These are phyloP conservation scores for Selaginella moellendorffii DNA, from an alignment of 75 land plant genomes.

Conservation along the genomic window DNA sequence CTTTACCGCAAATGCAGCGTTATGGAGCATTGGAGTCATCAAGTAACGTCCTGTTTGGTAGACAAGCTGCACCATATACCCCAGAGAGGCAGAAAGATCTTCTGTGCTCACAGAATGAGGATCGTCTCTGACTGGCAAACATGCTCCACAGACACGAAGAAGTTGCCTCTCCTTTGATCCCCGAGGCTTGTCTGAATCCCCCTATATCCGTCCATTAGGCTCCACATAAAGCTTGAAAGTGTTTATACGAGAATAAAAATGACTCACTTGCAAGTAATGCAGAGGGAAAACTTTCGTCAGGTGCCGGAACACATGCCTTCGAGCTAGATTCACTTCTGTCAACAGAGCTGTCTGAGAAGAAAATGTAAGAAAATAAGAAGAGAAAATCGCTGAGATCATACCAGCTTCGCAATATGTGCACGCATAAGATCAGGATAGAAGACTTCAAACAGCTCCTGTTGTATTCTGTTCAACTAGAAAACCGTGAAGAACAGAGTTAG, in stretches of 20 bases:
- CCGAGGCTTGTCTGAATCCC: background rate
- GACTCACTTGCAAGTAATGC: conserved; percentile 10
- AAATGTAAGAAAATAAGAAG: conserved; percentile 5
- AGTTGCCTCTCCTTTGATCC: conserved; percentile 2
- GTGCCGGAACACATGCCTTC: conserved; percentile 16
- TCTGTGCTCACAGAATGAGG: conserved; percentile 67
- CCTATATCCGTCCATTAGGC: conserved; percentile 1
- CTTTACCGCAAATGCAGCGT: conserved; percentile 63
- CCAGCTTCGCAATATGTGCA: conserved; percentile 13
- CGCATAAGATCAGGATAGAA: conserved; percentile 11
- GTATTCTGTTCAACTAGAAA: too few relatives aligned
- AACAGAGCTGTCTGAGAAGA: conserved; percentile 12
- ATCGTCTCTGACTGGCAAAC: conserved; percentile 67
- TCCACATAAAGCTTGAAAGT: conserved; percentile 10
- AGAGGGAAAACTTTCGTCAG: conserved; percentile 19
- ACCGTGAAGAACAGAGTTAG: too few relatives aligned
- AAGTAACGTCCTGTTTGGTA: conserved; percentile 46
- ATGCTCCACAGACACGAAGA: conserved; percentile 51
- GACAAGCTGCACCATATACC: conserved; percentile 85
- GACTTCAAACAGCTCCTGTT: too few relatives aligned
- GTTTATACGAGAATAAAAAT: too few relatives aligned
- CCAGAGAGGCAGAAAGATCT: conserved; percentile 79
- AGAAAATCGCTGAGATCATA: background rate
- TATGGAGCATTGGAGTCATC: conserved; percentile 67
- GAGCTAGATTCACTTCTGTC: conserved; percentile 13